These are phyloP conservation scores for Hypoxylon perforatum DNA, from an alignment of 495 filamentous ascomycete genomes.

Conservation along the genomic window DNA sequence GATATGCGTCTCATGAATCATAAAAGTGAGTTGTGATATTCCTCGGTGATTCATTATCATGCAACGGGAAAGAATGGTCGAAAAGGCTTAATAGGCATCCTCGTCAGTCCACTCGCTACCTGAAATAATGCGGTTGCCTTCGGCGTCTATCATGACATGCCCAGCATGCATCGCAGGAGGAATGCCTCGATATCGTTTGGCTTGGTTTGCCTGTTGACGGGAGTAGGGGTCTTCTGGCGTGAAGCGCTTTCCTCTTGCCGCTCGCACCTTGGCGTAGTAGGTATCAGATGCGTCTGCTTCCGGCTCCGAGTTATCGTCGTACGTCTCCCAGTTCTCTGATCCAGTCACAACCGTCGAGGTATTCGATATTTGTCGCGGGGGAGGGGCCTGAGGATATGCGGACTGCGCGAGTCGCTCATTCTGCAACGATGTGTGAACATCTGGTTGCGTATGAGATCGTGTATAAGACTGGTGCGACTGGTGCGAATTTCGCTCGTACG, in stretches of 20 bases:
- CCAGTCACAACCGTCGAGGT: conserved; percentile 76
- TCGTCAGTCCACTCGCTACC: conserved; percentile 69
- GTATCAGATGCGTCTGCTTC: conserved; percentile 78
- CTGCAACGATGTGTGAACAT: conserved; percentile 51
- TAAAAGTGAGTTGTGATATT: conserved; percentile 31
- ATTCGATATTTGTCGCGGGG: conserved; percentile 74
- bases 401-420: conserved; percentile 51
- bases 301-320: conserved; percentile 79
- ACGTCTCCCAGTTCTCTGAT: conserved; percentile 97
- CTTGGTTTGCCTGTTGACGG: conserved; percentile 49
- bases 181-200: conserved; percentile 51
- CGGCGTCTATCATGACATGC: conserved; percentile 53
- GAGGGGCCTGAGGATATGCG: conserved; percentile 50
- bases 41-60: conserved; percentile 40
- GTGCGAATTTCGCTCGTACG: conserved; percentile 37
- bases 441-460: conserved; percentile 42
- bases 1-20: conserved; percentile 28
- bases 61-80: conserved; percentile 24
- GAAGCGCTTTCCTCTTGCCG: conserved; percentile 59
- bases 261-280: conserved; percentile 80
- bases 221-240: conserved; percentile 70
- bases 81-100: conserved; percentile 56
- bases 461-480: conserved; percentile 33
- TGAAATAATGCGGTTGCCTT: conserved; percentile 62
- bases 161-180: conserved; percentile 48